Conservation (phyloP, 2,329 filamentous ascomycete genomes). For the Exophiala dermatitidis region DNA sequence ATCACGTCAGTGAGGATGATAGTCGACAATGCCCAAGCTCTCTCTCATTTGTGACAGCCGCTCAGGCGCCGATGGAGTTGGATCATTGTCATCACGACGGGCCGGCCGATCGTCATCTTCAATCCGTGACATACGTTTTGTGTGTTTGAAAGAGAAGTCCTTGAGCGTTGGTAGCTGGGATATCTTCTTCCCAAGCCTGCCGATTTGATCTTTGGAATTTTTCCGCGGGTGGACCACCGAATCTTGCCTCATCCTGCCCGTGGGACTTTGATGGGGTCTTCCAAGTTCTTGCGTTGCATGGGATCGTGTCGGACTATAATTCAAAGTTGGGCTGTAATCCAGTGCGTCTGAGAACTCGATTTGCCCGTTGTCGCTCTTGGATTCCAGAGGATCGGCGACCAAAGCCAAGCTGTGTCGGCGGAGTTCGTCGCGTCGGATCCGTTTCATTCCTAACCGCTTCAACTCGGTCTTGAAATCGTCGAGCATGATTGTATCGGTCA, state of each 20-base stretch:
- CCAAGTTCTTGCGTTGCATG: conserved; percentile 7
- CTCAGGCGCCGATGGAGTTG: conserved; percentile 8
- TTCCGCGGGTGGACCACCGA: conserved; percentile 8
- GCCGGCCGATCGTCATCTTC: conserved; percentile 1
- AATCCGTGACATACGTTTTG: conserved; percentile 5
- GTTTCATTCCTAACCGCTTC: conserved; percentile 24
- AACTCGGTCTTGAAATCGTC: conserved; percentile 59
- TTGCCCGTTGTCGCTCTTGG: conserved; percentile 15
- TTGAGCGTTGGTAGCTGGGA: conserved; percentile 16
- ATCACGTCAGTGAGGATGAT: conserved; percentile 5
- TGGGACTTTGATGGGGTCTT: conserved; percentile 6
- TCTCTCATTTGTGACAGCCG: conserved; percentile 19
- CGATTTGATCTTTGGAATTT: conserved; percentile 8
- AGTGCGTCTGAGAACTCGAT: conserved; percentile 22
- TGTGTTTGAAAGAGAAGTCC: conserved; percentile 7
- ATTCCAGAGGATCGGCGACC: conserved; percentile 15
- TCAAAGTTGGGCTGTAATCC: conserved; percentile 14
- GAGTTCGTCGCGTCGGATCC: conserved; percentile 24
- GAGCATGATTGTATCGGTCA: conserved; percentile 59
- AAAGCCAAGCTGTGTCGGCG: conserved; percentile 22
- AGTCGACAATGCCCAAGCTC: conserved; percentile 18
- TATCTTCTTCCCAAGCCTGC: conserved; percentile 16
- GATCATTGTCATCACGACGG: neutral
- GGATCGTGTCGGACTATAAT: conserved; percentile 11
- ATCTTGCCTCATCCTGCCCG: conserved; percentile 17